Evolutionary conservation across 2,329 filamentous ascomycete genomes (phyloP).

Genomic region (Fusarium sp.): DNA sequence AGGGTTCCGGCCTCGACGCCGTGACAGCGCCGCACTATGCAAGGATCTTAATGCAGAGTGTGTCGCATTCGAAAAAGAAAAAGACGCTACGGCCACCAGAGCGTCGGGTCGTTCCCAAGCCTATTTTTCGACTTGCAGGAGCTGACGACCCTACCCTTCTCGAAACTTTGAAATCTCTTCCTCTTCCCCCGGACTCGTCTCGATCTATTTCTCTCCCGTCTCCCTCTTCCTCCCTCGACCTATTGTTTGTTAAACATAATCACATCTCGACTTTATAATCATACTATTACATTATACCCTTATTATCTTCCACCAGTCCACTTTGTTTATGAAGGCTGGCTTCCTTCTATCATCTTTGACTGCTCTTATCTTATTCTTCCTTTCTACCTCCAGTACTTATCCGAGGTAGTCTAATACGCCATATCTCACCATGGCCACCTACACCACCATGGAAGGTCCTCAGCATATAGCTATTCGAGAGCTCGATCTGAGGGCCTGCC

Average conservation of each 20-base stretch:
- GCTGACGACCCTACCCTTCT: conserved; percentile 31
- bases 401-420: conserved; percentile 15
- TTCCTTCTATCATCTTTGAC: conserved; percentile 32
- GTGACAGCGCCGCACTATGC: conserved; percentile 36
- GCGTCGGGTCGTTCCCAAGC: conserved; percentile 37
- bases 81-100: conserved; percentile 43
- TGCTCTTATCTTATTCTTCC: conserved; percentile 17
- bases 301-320: conserved; percentile 26
- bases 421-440: conserved; percentile 20
- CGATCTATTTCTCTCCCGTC: conserved; percentile 26
- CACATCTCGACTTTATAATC: conserved; percentile 10
- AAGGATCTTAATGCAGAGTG: conserved; percentile 40
- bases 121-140: conserved; percentile 29
- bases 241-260: conserved; percentile 22
- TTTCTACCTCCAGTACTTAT: conserved; percentile 1
- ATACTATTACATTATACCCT: conserved; percentile 20
- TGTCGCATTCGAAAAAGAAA: conserved; percentile 38
- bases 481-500: conserved; percentile 60
- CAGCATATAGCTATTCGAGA: conserved; percentile 55
- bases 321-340: conserved; percentile 39
- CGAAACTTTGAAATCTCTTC: conserved; percentile 39
- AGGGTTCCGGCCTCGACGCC: conserved; percentile 30
- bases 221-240: conserved; percentile 15
- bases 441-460: conserved; percentile 41
- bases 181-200: conserved; percentile 25